These are phyloP conservation scores for Pichia sp. DNA, from an alignment of 1,139 yeast species.

Conservation along the genomic window DNA sequence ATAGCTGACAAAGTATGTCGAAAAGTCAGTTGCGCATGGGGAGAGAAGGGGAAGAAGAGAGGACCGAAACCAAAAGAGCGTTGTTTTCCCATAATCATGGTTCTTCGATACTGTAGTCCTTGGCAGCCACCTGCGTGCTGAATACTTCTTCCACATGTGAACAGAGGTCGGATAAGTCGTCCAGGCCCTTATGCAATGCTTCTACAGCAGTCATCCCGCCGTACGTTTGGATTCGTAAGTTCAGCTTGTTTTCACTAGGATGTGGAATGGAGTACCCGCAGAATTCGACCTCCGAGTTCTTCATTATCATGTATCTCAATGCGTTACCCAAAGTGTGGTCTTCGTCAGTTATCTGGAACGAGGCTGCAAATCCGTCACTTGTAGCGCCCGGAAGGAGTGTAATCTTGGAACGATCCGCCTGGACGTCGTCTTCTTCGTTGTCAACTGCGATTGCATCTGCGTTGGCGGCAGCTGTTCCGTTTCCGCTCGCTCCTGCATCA, in stretches of 20 bases:
- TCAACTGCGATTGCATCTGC: conserved; percentile 1
- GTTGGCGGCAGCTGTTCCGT: background rate
- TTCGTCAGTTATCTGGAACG: conserved; percentile 87
- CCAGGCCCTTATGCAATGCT: conserved; percentile 88
- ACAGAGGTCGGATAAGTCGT: conserved; percentile 79
- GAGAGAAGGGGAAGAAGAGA: background rate
- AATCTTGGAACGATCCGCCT: conserved; percentile 35
- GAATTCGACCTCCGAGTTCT: conserved; percentile 95
- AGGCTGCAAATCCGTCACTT: conserved; percentile 92
- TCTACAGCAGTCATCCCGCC: conserved; percentile 84
- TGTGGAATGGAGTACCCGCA: conserved; percentile 99
- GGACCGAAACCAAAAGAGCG: background rate
- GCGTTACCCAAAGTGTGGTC: conserved; percentile 96
- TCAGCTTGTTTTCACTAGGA: conserved; percentile 88
- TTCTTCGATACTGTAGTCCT: conserved; percentile 46
- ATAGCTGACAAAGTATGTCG: background rate
- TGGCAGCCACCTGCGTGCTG: conserved; percentile 55
- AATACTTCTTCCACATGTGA: conserved; percentile 77
- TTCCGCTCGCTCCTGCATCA: background rate
- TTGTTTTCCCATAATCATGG: conserved; percentile 31
- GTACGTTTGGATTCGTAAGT: conserved; percentile 90
- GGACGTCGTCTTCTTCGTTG: conserved; percentile 5
- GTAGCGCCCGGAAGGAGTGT: conserved; percentile 81
- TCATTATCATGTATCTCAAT: conserved; percentile 88
- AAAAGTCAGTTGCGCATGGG: background rate